Conservation (phyloP, 2,329 filamentous ascomycete species). For the Orbilia oligospora region DNA sequence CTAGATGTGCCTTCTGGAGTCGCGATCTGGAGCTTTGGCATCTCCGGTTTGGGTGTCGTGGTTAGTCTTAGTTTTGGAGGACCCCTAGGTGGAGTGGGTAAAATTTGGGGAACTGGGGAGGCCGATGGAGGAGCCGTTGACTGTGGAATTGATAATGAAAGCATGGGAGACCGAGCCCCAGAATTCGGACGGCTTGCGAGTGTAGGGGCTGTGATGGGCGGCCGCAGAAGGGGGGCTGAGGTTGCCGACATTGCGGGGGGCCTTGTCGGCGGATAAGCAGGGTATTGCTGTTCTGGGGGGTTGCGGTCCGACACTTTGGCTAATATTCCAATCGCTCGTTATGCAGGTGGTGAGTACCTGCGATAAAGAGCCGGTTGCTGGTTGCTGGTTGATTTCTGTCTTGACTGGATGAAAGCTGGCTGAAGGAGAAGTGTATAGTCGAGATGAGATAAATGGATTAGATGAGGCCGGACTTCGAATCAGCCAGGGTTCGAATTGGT, state of each 20-base stretch:
- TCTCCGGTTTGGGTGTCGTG: conserved; percentile 62
- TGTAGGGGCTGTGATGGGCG: conserved; percentile 52
- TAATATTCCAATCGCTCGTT: conserved; percentile 28
- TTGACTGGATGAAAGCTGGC: conserved; percentile 3
- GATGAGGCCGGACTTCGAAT: background rate
- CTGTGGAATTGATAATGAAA: conserved; percentile 63
- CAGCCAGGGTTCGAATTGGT: background rate
- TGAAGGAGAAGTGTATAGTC: background rate
- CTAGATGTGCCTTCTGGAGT: conserved; percentile 49
- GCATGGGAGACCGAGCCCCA: conserved; percentile 58
- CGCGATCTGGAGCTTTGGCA: conserved; percentile 56
- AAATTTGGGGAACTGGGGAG: conserved; percentile 52
- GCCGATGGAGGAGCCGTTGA: conserved; percentile 49
- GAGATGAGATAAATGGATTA: background rate
- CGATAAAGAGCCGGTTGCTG: conserved; percentile 19
- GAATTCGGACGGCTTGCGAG: conserved; percentile 59
- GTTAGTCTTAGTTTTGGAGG: conserved; percentile 64
- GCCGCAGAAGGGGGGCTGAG: conserved; percentile 59
- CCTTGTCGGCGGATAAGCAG: conserved; percentile 47
- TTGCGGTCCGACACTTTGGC: conserved; percentile 43
- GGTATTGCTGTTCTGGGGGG: conserved; percentile 38
- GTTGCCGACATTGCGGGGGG: conserved; percentile 60
- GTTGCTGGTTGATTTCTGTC: background rate
- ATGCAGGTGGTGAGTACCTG: conserved; percentile 37
- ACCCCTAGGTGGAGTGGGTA: conserved; percentile 58